These are phyloP conservation scores for Plectosphaerella cucumerina DNA, from an alignment of 2,329 filamentous ascomycete species.

Conservation along the genomic window DNA sequence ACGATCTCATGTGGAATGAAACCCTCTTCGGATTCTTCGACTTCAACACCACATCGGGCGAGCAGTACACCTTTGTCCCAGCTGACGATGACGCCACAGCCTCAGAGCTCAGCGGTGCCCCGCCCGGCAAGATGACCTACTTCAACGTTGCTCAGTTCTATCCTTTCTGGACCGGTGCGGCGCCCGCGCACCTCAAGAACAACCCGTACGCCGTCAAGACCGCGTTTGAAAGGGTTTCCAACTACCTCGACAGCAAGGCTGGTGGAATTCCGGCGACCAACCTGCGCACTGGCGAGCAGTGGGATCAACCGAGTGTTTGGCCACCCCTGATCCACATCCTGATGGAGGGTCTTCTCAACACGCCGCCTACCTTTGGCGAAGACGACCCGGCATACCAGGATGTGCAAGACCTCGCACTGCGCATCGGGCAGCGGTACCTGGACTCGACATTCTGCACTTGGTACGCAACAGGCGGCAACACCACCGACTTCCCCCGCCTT, in stretches of 20 bases:
- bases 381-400: conserved; percentile 49
- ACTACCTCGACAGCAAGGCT: conserved; percentile 44
- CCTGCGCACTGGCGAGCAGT: conserved; percentile 57
- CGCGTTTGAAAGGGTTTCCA: conserved; percentile 48
- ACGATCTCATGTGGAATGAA: conserved; percentile 59
- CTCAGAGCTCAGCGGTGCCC: conserved; percentile 39
- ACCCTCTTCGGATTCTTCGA: conserved; percentile 63
- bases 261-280: conserved; percentile 63
- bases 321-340: conserved; percentile 62
- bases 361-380: conserved; percentile 49
- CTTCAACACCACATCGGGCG: conserved; percentile 58
- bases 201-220: conserved; percentile 54
- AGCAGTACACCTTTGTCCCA: conserved; percentile 51
- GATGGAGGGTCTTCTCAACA: conserved; percentile 58
- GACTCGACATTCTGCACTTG: conserved; percentile 68
- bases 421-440: conserved; percentile 60
- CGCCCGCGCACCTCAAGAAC: conserved; percentile 49
- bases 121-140: conserved; percentile 50
- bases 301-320: conserved; percentile 70
- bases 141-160: conserved; percentile 60
- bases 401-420: conserved; percentile 51
- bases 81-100: conserved; percentile 40
- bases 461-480: conserved; percentile 62
- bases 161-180: conserved; percentile 66
- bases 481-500: conserved; percentile 46